A percentile compares a stretch with the other conserved stretches of the same genome.
phyloP scores from a whole-genome alignment of 176 grass and related monocot genomes.

The Hordeum vulgare region MorexV3_pseudomolecules_assembly NC_058521.1:588551892-588552391 shows the following conservation, averaged over 20 bases:
- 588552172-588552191: too few species aligned
- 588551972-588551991: not conserved
- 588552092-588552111: not conserved
- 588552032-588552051: not conserved
- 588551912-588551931: too few species aligned
- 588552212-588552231: slow-evolving; percentile 8
- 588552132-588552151: not conserved
- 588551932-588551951: not conserved
- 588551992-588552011: slow-evolving; percentile 5
- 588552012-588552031: not conserved
- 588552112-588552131: not conserved
- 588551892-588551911: too few species aligned
- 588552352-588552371: slow-evolving; percentile 41
- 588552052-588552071: slow-evolving; percentile 9
- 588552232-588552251: slow-evolving; percentile 33
- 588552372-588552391: slow-evolving; percentile 58
- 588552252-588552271: slow-evolving; percentile 45
- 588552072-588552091: not conserved
- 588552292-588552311: slow-evolving; percentile 14
- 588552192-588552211: not conserved
- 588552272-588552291: slow-evolving; percentile 50
- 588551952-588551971: not conserved
- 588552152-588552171: not conserved
- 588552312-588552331: slow-evolving; percentile 25
- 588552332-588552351: slow-evolving; percentile 55